A percentile compares a stretch with the other conserved stretches of the same genome.
phyloP scores from a whole-genome alignment of 768 basidiomycete species.

The Cystobasidium onofrii region DNA sequence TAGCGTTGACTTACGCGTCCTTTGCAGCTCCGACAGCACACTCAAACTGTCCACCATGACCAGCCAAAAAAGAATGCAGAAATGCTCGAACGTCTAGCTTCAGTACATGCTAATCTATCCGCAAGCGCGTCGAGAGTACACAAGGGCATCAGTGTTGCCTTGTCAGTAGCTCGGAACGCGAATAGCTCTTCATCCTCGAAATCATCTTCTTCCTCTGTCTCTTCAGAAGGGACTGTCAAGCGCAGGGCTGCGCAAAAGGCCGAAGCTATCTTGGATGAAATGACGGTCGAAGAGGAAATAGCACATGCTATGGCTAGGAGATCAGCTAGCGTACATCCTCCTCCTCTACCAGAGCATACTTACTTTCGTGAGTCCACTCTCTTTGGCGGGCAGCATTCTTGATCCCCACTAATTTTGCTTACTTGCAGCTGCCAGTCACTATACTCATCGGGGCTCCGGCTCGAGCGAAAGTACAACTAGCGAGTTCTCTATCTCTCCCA shows the following conservation, averaged over 20 bases:
- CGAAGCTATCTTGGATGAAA: not conserved
- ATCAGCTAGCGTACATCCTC: not conserved
- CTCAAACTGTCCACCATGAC: conserved; percentile 94
- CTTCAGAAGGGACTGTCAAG: not conserved
- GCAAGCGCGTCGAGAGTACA: conserved; percentile 39
- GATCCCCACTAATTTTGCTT: not conserved
- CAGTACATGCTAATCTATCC: conserved; percentile 73
- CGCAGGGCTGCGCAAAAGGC: not conserved
- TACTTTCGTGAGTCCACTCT: not conserved
- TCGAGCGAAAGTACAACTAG: not conserved
- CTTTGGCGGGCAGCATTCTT: not conserved
- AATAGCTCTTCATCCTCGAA: not conserved
- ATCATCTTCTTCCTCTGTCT: not conserved
- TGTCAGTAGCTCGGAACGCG: not conserved
- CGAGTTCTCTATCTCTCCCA: not conserved
- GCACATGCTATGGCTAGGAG: not conserved
- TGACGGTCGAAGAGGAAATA: not conserved
- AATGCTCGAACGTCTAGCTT: conserved; percentile 84
- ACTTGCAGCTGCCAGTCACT: not conserved
- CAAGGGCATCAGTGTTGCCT: not conserved
- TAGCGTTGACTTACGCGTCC: too few species aligned
- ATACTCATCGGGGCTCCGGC: not conserved
- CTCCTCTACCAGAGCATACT: not conserved
- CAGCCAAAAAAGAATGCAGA: conserved; percentile 71
- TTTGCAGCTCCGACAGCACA: conserved; percentile 64